phyloP scores from a whole-genome alignment of 208 protist species.

The Angomonas deanei region DNA sequence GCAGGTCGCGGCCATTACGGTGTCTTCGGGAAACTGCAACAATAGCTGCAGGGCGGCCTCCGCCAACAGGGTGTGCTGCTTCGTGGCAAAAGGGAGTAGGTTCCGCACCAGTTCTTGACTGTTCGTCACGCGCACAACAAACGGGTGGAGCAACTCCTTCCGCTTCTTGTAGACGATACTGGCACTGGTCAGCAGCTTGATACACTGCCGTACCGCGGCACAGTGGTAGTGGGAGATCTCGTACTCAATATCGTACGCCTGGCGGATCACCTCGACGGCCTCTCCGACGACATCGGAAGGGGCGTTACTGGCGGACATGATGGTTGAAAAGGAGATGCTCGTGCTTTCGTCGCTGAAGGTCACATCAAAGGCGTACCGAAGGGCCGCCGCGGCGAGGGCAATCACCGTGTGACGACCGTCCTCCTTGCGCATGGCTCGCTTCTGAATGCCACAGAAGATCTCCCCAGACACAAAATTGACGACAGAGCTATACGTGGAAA shows the following conservation, averaged over 20 bases:
- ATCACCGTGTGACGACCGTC: conserved; percentile 65
- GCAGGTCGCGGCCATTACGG: conserved; percentile 40
- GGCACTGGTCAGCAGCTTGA: conserved; percentile 55
- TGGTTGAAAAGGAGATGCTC: conserved; percentile 43
- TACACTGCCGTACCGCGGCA: conserved; percentile 64
- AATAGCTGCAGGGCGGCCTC: conserved; percentile 58
- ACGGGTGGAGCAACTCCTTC: conserved; percentile 50
- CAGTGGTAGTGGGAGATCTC: conserved; percentile 59
- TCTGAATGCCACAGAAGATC: conserved; percentile 58
- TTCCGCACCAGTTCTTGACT: conserved; percentile 37
- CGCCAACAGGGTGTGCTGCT: conserved; percentile 46
- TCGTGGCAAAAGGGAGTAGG: conserved; percentile 7
- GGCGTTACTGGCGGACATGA: conserved; percentile 71
- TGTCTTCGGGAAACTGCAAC: conserved; percentile 44
- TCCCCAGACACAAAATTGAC: conserved; percentile 74
- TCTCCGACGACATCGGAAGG: conserved; percentile 77
- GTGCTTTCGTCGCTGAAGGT: conserved; percentile 26
- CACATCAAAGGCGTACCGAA: conserved; percentile 55
- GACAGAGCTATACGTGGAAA: conserved; percentile 51
- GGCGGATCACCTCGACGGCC: conserved; percentile 36
- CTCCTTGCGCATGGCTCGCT: conserved; percentile 41
- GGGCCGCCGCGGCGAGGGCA: conserved; percentile 58
- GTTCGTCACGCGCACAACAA: conserved; percentile 63
- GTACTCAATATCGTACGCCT: conserved; percentile 32
- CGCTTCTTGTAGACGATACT: conserved; percentile 49